These are phyloP conservation scores for Penicillium taxi DNA, from an alignment of 495 filamentous ascomycete species.

Conservation along the genomic window DNA sequence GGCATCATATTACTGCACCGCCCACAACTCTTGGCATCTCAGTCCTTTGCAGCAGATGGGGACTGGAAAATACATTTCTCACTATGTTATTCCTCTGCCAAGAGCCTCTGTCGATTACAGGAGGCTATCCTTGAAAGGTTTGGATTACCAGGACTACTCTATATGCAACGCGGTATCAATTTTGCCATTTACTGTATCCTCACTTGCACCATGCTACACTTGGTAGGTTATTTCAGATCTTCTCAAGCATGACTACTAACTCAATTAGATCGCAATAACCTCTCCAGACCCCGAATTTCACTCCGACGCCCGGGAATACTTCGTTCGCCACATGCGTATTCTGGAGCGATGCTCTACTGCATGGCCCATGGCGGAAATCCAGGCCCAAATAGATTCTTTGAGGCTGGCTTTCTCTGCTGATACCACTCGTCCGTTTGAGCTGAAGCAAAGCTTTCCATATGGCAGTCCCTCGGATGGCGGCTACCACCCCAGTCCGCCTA, in stretches of 20 bases:
- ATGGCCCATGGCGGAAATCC: constrained; percentile 91
- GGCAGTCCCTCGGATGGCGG: constrained; percentile 64
- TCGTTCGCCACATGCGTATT: constrained; percentile 91
- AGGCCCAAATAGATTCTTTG: constrained; percentile 82
- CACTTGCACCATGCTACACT: constrained; percentile 89
- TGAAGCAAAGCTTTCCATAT: constrained; percentile 84
- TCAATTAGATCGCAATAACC: constrained; percentile 76
- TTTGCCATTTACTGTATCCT: constrained; percentile 90
- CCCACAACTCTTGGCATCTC: constrained; percentile 73
- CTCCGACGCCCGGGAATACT: constrained; percentile 77
- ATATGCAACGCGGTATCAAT: constrained; percentile 92
- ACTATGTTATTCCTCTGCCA: constrained; percentile 79
- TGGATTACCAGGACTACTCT: constrained; percentile 73
- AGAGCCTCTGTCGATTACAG: constrained; percentile 82
- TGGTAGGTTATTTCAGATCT: constrained; percentile 56
- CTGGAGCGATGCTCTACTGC: constrained; percentile 75
- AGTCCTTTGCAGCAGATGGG: constrained; percentile 62
- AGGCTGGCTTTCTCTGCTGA: constrained; percentile 92
- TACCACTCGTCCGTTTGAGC: constrained; percentile 71
- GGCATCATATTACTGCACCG: constrained; percentile 82
- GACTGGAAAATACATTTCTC: constrained; percentile 84
- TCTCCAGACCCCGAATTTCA: constrained; percentile 89
- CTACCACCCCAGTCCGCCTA: constrained; percentile 54
- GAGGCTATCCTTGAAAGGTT: constrained; percentile 73
- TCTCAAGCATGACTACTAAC: constrained; percentile 5